A percentile compares a stretch with the other conserved stretches of the same genome.
Conservation (phyloP, 352 stramenopile species). For the Phytophthora syringae region DNA sequence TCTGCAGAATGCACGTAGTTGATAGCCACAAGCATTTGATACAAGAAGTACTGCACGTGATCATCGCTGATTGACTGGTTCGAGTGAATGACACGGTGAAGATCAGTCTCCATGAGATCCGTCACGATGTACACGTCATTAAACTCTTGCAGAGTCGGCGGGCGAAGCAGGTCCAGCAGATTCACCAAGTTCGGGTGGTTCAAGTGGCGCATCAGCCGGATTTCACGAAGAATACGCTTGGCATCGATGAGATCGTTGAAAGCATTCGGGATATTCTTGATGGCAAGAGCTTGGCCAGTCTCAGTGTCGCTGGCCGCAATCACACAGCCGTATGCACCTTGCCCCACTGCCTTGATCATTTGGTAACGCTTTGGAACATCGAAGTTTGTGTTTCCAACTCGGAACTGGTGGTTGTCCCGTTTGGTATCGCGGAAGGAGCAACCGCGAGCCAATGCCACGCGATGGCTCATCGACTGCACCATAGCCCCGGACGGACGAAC, state of each 20-base stretch:
- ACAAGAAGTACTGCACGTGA: slow-evolving; percentile 82
- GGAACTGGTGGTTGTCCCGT: slow-evolving; percentile 89
- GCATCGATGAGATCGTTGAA: slow-evolving; percentile 91
- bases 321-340: slow-evolving; percentile 93
- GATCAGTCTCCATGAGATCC: slow-evolving; percentile 81
- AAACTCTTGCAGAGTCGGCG: slow-evolving; percentile 86
- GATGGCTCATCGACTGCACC: slow-evolving; percentile 64
- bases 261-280: slow-evolving; percentile 97
- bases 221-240: slow-evolving; percentile 89
- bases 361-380: slow-evolving; percentile 87
- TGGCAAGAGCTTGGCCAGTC: slow-evolving; percentile 90
- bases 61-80: slow-evolving; percentile 85
- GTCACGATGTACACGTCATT: slow-evolving; percentile 90
- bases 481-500: slow-evolving; percentile 47
- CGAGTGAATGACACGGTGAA: slow-evolving; percentile 83
- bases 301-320: slow-evolving; percentile 89
- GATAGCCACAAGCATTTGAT: slow-evolving; percentile 81
- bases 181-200: slow-evolving; percentile 88
- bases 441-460: slow-evolving; percentile 65
- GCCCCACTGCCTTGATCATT: slow-evolving; percentile 91
- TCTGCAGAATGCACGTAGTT: slow-evolving; percentile 84
- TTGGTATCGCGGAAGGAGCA: slow-evolving; percentile 86
- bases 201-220: slow-evolving; percentile 89
- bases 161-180: slow-evolving; percentile 78
- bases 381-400: slow-evolving; percentile 88